Percentiles rank a stretch among this genome's conserved stretches.
phyloP scores from a whole-genome alignment of 805 yeast species.

The Hanseniaspora hatyaiensis region DNA sequence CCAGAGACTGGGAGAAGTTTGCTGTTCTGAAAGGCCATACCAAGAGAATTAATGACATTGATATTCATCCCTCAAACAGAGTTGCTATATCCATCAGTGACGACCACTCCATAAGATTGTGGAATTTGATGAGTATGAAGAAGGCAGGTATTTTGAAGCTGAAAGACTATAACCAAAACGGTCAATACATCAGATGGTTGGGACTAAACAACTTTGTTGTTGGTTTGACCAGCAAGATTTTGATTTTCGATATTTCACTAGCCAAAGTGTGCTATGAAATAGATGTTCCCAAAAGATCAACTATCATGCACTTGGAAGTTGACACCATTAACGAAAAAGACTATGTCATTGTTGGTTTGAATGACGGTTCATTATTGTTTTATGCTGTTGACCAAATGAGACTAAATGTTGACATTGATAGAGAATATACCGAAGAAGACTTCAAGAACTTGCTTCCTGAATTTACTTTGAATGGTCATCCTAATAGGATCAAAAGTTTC shows the following conservation, averaged over 20 bases:
- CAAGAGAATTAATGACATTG: conserved; percentile 70
- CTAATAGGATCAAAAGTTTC: conserved; percentile 74
- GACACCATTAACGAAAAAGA: conserved; percentile 37
- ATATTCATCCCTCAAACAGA: conserved; percentile 81
- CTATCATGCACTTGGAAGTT: conserved; percentile 59
- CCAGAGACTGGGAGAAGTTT: conserved; percentile 91
- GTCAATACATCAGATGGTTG: conserved; percentile 59
- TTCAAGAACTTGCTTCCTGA: conserved; percentile 33
- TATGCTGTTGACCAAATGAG: conserved; percentile 27
- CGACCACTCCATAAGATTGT: conserved; percentile 71
- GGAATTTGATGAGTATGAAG: conserved; percentile 95
- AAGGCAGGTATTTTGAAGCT: conserved; percentile 77
- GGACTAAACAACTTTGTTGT: conserved; percentile 51
- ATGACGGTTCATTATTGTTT: conserved; percentile 60
- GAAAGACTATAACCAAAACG: conserved; percentile 55
- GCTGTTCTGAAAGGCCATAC: conserved; percentile 82
- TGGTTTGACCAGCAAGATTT: conserved; percentile 54
- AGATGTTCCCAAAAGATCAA: conserved; percentile 35
- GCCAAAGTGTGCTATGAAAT: conserved; percentile 48
- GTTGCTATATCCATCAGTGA: conserved; percentile 81
- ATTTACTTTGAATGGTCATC: conserved; percentile 64
- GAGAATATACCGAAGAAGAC: conserved; percentile 27
- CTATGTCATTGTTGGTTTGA: conserved; percentile 54
- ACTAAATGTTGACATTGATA: conserved; percentile 16
- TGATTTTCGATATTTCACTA: conserved; percentile 51